A percentile compares a stretch with the other conserved stretches of the same genome.
These are phyloP conservation scores for Nannochloris sp. DNA, from an alignment of 139 green algal genomes.

Conservation along the genomic window DNA sequence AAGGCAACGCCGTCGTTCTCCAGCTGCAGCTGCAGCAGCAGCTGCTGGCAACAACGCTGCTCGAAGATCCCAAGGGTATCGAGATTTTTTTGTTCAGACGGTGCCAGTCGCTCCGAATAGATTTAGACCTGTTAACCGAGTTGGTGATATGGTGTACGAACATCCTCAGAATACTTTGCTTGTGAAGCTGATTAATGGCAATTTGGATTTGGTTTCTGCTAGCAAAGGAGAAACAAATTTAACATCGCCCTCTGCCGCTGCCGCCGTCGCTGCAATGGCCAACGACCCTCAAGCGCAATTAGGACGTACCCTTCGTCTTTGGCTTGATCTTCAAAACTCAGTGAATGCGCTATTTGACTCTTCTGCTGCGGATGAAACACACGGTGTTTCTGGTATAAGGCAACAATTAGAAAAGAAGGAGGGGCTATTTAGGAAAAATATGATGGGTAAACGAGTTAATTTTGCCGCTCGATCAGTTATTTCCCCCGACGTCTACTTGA, in stretches of 20 bases:
- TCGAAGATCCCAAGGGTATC: constrained; percentile 27
- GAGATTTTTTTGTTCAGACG: constrained; percentile 82
- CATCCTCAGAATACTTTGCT: constrained; percentile 86
- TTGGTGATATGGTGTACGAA: constrained; percentile 70
- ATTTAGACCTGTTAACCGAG: constrained; percentile 59
- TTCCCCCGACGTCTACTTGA: constrained; percentile 89
- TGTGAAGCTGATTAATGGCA: constrained; percentile 62
- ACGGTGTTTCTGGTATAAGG: constrained; percentile 53
- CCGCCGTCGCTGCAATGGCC: not conserved
- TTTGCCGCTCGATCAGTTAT: constrained; percentile 95
- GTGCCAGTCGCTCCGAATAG: constrained; percentile 84
- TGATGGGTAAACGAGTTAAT: constrained; percentile 99
- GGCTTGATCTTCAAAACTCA: constrained; percentile 77
- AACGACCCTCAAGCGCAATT: constrained; percentile 23
- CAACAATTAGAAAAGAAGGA: constrained; percentile 98
- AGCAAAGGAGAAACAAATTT: not conserved
- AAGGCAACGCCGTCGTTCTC: constrained; percentile 10
- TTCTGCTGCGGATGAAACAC: constrained; percentile 41
- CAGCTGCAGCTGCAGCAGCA: not conserved
- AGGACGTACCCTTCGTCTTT: constrained; percentile 41
- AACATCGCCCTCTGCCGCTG: not conserved
- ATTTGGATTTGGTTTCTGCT: constrained; percentile 51
- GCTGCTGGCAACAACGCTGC: constrained; percentile 1
- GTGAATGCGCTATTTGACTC: constrained; percentile 84
- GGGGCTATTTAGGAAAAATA: constrained; percentile 98